Base-by-base conservation (phyloP, 148 eudicot species). In the Rhododendron williamsianum region DNA sequence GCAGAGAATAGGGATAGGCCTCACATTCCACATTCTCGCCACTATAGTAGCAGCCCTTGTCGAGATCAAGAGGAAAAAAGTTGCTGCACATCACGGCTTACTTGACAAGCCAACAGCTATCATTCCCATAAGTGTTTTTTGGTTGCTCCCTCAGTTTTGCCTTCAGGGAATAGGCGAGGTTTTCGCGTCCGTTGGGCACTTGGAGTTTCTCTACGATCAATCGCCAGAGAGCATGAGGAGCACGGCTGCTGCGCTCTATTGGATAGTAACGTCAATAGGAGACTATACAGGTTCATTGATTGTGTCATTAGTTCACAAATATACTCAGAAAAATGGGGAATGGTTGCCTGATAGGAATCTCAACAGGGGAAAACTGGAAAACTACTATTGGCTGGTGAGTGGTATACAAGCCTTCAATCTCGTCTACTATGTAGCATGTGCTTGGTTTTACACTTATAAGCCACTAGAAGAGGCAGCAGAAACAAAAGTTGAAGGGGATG, bases 201-300 rank as follows among this genome's bases (percentile, higher is more conserved):
- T 91, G 87, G 94, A 93, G 88, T 93, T 93, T 81, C 73, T 93
- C 0, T 93, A 92, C 56, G 93, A 93, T 78, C 94, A 93, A 38
- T 87, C 93, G 9, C 93, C 95, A 0, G 94, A 93, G 30, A 89
- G 93, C 86, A 91, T 93, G 95, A 89, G 94, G 41, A 93, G 94
- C 81, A 88, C 90, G 1, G 89, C 91, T 4, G 86, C 85, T 11
- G 91, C 94, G 3, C 89, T 93, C 4, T 90, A 81, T n/a, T 88
- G 90, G 85, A 86, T 89, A 9, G 85, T 93, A 12, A 88, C 69
- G 30, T 83, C 90, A 0, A 10, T 89, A 3, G 95, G 95, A 18
- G 90, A 85, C 38, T 93, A 91, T 38, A 9, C 79, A 6, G 90
- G 95, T 84, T 88, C 92, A 0, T 51, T 89, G 27, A 51, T 93